Base-by-base conservation (phyloP, 805 yeast species). In the Diddensiella santjacobensis region DNA sequence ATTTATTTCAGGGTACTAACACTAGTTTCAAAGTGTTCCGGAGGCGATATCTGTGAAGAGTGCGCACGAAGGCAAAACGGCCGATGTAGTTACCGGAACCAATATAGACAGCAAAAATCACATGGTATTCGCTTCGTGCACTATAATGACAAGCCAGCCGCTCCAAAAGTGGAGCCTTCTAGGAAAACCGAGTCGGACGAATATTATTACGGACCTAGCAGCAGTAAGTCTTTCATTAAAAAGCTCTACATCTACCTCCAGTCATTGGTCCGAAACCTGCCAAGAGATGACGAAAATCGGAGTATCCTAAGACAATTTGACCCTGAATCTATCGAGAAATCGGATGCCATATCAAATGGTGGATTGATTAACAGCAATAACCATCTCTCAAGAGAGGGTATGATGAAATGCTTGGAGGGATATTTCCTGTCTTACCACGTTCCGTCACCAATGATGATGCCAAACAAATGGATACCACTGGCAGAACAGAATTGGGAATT, bases 191-290 rank as follows among this genome's bases (percentile, higher is more conserved):
- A 26, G 13, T 8, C 11, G 11, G 8, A 8, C 13, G 47, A 36
- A 4, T 20, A 30, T 33, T 47, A 22, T 26, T 47, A 47, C 17
- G 50, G 50, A 13, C 13, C 37, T 13, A 47, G 33, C 39, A 47
- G 50, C 38, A 47, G 37, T 42, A 22, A 37, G n/a, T 23, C 22
- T 10, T 47, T 47, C 20, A 22, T 47, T 10, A 33, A 37, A 30
- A 47, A 47, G 47, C 19, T 47, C 11, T 47, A 40, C 26, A 19
- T 42, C 4, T 47, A 23, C 19, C 19, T 26, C 31, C 31, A 26
- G 31, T 26, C 31, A 13, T 13, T 26, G 31, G 31, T 26, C 8
- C 31, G 31, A 13, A 26, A 26, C 13, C 31, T 26, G 31, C 31
- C 31, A 26, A 26, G 8, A 13, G 31, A 26, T 13, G 31, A 26